Conservation (phyloP, 768 basidiomycete species). For the Trametopsis cervina region DNA sequence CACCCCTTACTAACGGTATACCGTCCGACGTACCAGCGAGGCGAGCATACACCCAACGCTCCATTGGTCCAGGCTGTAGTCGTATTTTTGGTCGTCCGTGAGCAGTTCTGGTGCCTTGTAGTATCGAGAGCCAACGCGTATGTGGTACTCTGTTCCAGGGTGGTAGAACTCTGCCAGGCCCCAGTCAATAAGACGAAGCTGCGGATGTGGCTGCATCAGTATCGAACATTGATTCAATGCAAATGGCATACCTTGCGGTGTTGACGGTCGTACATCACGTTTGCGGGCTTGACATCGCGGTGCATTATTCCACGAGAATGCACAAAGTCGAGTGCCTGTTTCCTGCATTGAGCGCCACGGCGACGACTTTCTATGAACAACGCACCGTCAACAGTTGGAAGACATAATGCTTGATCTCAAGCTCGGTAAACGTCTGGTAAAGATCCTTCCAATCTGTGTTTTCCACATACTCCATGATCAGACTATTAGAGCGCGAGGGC, state of each 20-base stretch:
- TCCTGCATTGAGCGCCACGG: background rate
- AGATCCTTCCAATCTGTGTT: constrained; percentile 95
- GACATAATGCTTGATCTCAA: constrained; percentile 95
- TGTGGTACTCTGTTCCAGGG: constrained; percentile 94
- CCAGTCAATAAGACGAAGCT: constrained; percentile 98
- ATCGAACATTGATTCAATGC: constrained; percentile 1
- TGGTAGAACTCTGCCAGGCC: constrained; percentile 98
- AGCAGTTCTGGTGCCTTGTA: constrained; percentile 96
- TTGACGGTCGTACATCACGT: constrained; percentile 98
- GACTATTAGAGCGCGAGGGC: constrained; percentile 89
- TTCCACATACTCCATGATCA: constrained; percentile 95
- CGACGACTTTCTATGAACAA: background rate
- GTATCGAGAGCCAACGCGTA: constrained; percentile 92
- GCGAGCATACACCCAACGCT: constrained; percentile 99
- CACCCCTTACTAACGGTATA: background rate
- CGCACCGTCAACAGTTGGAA: constrained; percentile 85
- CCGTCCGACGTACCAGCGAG: constrained; percentile 62
- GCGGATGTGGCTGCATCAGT: constrained; percentile 1
- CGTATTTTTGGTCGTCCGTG: constrained; percentile 96
- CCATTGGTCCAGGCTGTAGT: constrained; percentile 98
- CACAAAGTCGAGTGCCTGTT: constrained; percentile 89
- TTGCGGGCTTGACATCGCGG: constrained; percentile 96
- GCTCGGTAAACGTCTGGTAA: constrained; percentile 89
- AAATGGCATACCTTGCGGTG: constrained; percentile 64
- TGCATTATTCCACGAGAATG: constrained; percentile 99